These are phyloP conservation scores for Elongisporangium undulatum DNA, from an alignment of 352 stramenopile species.

Conservation along the genomic window DNA sequence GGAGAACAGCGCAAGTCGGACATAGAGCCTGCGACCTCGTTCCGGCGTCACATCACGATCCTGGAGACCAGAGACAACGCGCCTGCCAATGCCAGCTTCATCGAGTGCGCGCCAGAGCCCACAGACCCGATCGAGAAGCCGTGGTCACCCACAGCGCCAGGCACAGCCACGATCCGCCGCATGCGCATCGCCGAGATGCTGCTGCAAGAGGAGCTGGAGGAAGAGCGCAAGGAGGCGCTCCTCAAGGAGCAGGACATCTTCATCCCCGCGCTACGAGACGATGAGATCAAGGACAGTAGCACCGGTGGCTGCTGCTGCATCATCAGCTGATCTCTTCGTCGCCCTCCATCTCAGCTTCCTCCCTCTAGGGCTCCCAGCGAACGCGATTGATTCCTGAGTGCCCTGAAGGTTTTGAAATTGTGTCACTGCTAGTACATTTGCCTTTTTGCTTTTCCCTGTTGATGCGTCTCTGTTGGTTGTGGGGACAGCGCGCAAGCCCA, in stretches of 20 bases:
- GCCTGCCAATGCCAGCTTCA: constrained; percentile 34
- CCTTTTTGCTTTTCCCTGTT: background rate
- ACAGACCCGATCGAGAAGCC: constrained; percentile 35
- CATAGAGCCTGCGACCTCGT: constrained; percentile 27
- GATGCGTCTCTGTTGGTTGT: background rate
- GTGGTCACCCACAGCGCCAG: constrained; percentile 61
- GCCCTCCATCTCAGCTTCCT: background rate
- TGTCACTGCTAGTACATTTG: constrained; percentile 1
- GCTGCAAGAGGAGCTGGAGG: constrained; percentile 54
- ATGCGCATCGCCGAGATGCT: constrained; percentile 65
- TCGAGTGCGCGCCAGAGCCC: constrained; percentile 42
- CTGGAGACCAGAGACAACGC: constrained; percentile 49
- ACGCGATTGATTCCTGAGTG: background rate
- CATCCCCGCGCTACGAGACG: constrained; percentile 5
- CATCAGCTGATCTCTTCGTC: constrained; percentile 38
- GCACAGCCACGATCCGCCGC: constrained; percentile 50
- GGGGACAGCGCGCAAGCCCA: too few relatives aligned
- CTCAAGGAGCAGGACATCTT: constrained; percentile 47
- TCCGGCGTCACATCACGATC: constrained; percentile 61
- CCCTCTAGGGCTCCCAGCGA: background rate
- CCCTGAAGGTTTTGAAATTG: background rate
- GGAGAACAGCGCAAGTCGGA: constrained; percentile 1
- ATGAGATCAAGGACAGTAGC: background rate
- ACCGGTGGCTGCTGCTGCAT: constrained; percentile 47
- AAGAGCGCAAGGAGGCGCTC: constrained; percentile 47